Evolutionary conservation across 2,329 filamentous ascomycete genomes (phyloP).

Genomic region (Cladophialophora immunda): DNA sequence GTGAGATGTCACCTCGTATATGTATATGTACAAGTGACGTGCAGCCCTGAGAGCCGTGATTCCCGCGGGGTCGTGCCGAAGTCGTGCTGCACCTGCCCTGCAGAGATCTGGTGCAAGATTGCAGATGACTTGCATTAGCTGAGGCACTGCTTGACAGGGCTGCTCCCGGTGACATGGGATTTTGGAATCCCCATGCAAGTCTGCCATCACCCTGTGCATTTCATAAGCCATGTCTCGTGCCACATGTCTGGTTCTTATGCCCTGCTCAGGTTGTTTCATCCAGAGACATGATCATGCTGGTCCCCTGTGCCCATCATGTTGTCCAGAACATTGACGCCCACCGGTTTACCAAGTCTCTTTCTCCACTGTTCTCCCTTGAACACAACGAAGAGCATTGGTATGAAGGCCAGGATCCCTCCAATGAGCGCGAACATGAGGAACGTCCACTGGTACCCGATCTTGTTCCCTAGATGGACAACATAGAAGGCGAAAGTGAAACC

Average conservation of each 20-base stretch:
- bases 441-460: conserved; percentile 37
- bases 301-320: conserved; percentile 19
- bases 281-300: background rate
- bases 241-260: background rate
- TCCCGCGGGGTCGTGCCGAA: conserved; percentile 8
- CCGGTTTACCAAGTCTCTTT: conserved; percentile 26
- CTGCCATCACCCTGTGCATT: background rate
- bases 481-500: conserved; percentile 43
- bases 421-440: conserved; percentile 38
- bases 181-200: background rate
- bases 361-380: conserved; percentile 33
- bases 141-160: conserved; percentile 3
- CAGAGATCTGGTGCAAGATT: conserved; percentile 13
- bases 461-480: conserved; percentile 34
- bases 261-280: background rate
- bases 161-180: conserved; percentile 8
- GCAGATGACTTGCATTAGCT: conserved; percentile 19
- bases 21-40: conserved; percentile 20
- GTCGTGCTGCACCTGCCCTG: conserved; percentile 3
- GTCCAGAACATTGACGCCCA: conserved; percentile 24
- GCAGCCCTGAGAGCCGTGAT: conserved; percentile 6
- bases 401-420: conserved; percentile 34
- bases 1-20: conserved; percentile 6
- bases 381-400: conserved; percentile 37
- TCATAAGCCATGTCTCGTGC: background rate